phyloP scores from a whole-genome alignment of 208 protist species.

The Acanthamoeba lugdunensis region DNA sequence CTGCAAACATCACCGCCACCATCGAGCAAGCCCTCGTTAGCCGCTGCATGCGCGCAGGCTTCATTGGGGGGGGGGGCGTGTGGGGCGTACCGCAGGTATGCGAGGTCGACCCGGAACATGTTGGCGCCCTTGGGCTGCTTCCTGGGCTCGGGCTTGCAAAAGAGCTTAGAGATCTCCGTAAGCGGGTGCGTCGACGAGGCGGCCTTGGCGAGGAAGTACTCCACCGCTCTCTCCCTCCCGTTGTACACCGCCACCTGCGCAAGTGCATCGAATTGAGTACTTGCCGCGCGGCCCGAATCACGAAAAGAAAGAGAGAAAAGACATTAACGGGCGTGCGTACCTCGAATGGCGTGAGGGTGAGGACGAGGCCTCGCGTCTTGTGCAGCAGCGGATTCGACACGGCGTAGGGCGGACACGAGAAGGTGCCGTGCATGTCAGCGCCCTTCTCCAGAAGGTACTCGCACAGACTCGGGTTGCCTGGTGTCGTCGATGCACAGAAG shows the following conservation, averaged over 20 bases:
- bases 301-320: not conserved
- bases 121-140: conserved; percentile 28
- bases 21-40: too few relatives aligned
- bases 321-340: not conserved
- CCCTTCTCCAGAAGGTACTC: conserved; percentile 21
- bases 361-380: conserved; percentile 25
- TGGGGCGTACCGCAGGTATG: not conserved
- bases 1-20: not conserved
- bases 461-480: not conserved
- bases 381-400: conserved; percentile 30
- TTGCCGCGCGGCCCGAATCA: not conserved
- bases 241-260: conserved; percentile 18
- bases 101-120: conserved; percentile 16
- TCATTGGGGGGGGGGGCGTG: not conserved
- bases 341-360: conserved; percentile 38
- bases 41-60: too few relatives aligned
- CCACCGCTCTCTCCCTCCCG: not conserved
- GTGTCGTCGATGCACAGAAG: not conserved
- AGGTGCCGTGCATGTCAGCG: conserved; percentile 28
- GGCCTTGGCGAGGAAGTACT: conserved; percentile 10
- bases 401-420: conserved; percentile 12
- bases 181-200: conserved; percentile 1
- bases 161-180: conserved; percentile 39
- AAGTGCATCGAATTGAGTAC: not conserved
- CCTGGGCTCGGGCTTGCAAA: conserved; percentile 29